Evolutionary conservation across 352 stramenopile genomes (phyloP).

Genomic region (Phytophthora pseudosyringae): DNA sequence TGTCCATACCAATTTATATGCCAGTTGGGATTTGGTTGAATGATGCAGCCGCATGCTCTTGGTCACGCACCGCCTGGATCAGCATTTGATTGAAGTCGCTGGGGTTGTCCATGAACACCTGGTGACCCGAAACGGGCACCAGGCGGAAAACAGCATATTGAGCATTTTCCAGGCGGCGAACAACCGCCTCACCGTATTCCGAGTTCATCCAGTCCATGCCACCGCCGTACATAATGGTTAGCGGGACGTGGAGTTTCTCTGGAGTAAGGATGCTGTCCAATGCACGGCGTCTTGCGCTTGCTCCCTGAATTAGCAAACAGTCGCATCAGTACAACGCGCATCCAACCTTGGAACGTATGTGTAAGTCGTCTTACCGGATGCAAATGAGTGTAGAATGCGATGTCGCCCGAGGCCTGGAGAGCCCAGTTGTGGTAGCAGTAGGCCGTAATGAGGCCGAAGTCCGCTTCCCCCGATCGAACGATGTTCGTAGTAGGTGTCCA

Average conservation of each 20-base stretch:
- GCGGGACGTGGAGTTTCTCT: constrained; percentile 58
- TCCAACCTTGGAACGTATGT: background rate
- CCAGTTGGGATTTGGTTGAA: constrained; percentile 29
- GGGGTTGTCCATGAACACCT: constrained; percentile 90
- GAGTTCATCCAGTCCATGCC: constrained; percentile 85
- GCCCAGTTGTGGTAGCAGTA: constrained; percentile 90
- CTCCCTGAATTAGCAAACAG: constrained; percentile 38
- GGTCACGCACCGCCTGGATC: constrained; percentile 68
- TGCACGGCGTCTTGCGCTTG: constrained; percentile 54
- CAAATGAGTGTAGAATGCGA: constrained; percentile 80
- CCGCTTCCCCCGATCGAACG: constrained; percentile 71
- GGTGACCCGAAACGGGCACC: constrained; percentile 72
- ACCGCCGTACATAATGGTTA: constrained; percentile 84
- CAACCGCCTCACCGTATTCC: constrained; percentile 61
- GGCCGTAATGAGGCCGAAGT: constrained; percentile 69
- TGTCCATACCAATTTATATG: constrained; percentile 24
- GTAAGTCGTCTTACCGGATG: constrained; percentile 52
- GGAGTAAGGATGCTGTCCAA: constrained; percentile 63
- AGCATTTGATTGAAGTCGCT: constrained; percentile 77
- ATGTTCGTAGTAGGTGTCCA: constrained; percentile 77
- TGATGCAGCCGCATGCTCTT: constrained; percentile 46
- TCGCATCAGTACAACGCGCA: constrained; percentile 8
- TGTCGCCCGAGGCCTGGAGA: constrained; percentile 70
- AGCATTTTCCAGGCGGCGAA: constrained; percentile 59
- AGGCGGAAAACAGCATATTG: constrained; percentile 75